phyloP scores from a whole-genome alignment of 257 asterid genomes.

The Cynanchum wilfordii region DNA sequence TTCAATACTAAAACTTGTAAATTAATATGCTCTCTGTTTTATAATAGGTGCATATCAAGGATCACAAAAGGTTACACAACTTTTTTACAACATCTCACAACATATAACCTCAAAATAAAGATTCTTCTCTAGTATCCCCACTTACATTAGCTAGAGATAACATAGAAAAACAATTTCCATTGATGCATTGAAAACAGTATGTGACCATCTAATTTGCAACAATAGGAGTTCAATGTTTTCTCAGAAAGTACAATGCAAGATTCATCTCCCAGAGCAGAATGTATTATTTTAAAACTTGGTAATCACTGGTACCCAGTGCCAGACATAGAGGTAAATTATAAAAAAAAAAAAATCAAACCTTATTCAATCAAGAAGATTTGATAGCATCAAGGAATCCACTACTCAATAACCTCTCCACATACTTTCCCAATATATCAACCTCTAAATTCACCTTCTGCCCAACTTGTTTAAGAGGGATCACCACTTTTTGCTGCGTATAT shows the following conservation, averaged over 20 bases:
- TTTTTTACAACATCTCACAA: too few relatives aligned
- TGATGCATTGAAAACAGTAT: too few relatives aligned
- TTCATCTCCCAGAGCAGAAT: not conserved
- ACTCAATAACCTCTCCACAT: slow-evolving; percentile 74
- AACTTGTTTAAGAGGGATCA: slow-evolving; percentile 66
- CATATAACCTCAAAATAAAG: too few relatives aligned
- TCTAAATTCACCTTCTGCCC: slow-evolving; percentile 88
- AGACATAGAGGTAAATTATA: not conserved
- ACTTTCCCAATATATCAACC: slow-evolving; percentile 88
- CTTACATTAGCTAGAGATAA: too few relatives aligned
- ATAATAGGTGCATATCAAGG: too few relatives aligned
- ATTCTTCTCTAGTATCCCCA: too few relatives aligned
- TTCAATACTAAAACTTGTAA: not conserved
- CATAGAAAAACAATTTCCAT: too few relatives aligned
- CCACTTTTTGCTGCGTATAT: slow-evolving; percentile 68
- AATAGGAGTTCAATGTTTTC: not conserved
- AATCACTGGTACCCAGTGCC: not conserved
- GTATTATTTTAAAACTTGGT: not conserved
- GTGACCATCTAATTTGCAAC: too few relatives aligned
- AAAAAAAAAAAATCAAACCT: slow-evolving; percentile 3
- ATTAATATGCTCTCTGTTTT: not conserved
- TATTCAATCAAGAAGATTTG: slow-evolving; percentile 29
- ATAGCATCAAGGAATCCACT: slow-evolving; percentile 49
- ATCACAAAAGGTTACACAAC: too few relatives aligned
- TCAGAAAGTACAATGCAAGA: not conserved